Percentiles rank a stretch among this genome's conserved stretches.
Evolutionary conservation across 2,329 filamentous ascomycete species (phyloP).

Genomic region (Aureobasidium sp.): DNA sequence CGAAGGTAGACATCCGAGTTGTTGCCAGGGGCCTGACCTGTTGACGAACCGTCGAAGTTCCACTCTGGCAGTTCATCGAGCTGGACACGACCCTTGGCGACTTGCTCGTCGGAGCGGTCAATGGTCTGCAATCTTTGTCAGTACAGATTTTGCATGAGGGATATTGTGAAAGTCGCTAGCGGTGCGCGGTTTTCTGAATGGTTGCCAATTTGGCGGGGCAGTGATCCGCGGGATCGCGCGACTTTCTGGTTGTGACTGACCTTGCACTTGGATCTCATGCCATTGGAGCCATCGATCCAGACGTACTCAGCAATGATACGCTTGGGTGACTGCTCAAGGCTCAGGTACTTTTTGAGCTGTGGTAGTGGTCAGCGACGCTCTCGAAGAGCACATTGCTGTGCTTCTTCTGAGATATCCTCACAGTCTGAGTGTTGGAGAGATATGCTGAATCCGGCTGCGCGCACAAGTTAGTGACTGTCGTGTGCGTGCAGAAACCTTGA

Average conservation of each 20-base stretch:
- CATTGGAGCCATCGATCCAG: constrained; percentile 83
- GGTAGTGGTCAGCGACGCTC: constrained; percentile 17
- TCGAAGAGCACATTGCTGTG: constrained; percentile 13
- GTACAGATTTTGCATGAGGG: neutral
- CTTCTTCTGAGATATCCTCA: constrained; percentile 27
- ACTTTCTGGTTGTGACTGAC: constrained; percentile 51
- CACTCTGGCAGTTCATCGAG: constrained; percentile 65
- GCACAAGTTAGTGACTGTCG: constrained; percentile 4
- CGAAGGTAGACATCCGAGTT: constrained; percentile 98
- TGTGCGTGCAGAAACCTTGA: neutral
- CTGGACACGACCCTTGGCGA: constrained; percentile 5
- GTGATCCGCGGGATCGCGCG: neutral
- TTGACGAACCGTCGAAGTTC: constrained; percentile 87
- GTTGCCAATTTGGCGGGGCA: neutral
- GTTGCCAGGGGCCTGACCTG: constrained; percentile 82
- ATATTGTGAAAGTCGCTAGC: constrained; percentile 6
- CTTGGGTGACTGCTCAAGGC: constrained; percentile 60
- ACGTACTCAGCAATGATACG: constrained; percentile 87
- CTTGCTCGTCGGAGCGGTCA: constrained; percentile 47
- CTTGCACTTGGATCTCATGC: constrained; percentile 89
- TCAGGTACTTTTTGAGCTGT: constrained; percentile 87
- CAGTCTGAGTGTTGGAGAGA: constrained; percentile 43
- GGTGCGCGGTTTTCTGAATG: neutral
- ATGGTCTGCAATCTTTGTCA: constrained; percentile 48
- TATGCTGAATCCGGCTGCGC: constrained; percentile 33